phyloP scores from a whole-genome alignment of 73 alveolate species.

The Stentor coeruleus region DNA sequence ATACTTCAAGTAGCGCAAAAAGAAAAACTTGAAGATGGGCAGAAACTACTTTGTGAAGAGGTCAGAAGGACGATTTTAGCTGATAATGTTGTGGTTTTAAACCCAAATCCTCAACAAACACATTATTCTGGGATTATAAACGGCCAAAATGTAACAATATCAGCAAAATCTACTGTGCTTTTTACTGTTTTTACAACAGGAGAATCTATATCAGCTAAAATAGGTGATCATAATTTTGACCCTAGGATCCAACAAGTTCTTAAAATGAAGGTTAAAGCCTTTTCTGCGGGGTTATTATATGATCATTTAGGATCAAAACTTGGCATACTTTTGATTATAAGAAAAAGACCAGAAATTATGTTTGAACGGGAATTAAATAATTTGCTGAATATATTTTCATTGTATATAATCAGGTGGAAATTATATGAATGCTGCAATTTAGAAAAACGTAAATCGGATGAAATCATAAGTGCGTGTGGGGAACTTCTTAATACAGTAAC shows the following conservation, averaged over 20 bases:
- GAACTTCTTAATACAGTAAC: background rate
- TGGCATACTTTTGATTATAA: background rate
- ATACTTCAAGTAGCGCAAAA: background rate
- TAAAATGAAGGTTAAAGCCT: background rate
- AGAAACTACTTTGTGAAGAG: background rate
- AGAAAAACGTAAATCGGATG: background rate
- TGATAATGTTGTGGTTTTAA: slow-evolving; percentile 4
- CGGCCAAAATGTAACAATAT: background rate
- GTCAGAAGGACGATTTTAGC: background rate
- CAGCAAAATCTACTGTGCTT: background rate
- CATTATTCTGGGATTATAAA: background rate
- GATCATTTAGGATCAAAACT: background rate
- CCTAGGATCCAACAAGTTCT: background rate
- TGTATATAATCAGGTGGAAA: background rate
- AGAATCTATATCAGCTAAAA: background rate
- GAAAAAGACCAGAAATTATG: slow-evolving; percentile 16
- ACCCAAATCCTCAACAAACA: slow-evolving; percentile 13
- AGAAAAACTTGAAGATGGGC: background rate
- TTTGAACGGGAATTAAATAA: background rate
- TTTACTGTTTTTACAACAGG: background rate
- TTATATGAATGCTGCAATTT: background rate
- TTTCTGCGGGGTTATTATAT: background rate
- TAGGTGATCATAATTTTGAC: background rate
- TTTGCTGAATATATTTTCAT: background rate
- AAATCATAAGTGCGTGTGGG: background rate